phyloP scores from a whole-genome alignment of 495 filamentous ascomycete genomes.

The Penicillium simplicissimum region DNA sequence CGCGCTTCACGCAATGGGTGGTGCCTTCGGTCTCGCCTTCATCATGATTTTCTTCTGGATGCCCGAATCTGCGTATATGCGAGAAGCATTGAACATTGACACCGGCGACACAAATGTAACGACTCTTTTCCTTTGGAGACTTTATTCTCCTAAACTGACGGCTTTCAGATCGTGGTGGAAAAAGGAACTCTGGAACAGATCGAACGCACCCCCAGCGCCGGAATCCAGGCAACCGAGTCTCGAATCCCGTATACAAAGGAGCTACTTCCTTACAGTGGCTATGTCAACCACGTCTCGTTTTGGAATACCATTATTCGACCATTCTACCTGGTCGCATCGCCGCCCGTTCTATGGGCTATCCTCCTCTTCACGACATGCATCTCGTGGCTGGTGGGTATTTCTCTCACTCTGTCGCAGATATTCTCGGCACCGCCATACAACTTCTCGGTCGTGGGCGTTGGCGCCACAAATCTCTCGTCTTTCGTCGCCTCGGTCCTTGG shows the following conservation, averaged over 20 bases:
- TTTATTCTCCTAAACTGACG: neutral
- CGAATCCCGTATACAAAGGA: slow-evolving; percentile 27
- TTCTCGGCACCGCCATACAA: slow-evolving; percentile 50
- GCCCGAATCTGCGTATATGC: slow-evolving; percentile 42
- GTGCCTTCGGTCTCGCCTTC: slow-evolving; percentile 37
- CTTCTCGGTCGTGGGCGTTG: slow-evolving; percentile 45
- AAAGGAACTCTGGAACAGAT: slow-evolving; percentile 31
- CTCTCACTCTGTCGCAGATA: slow-evolving; percentile 45
- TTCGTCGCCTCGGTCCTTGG: slow-evolving; percentile 44
- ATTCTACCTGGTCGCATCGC: slow-evolving; percentile 44
- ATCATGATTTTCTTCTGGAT: slow-evolving; percentile 47
- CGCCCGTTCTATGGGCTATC: slow-evolving; percentile 43
- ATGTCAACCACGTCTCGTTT: slow-evolving; percentile 37
- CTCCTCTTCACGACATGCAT: slow-evolving; percentile 47
- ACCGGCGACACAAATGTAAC: slow-evolving; percentile 30
- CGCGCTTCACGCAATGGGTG: slow-evolving; percentile 42
- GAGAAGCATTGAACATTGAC: slow-evolving; percentile 41
- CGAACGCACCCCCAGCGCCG: slow-evolving; percentile 20
- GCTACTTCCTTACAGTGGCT: slow-evolving; percentile 41
- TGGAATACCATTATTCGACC: slow-evolving; percentile 44
- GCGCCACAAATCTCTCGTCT: slow-evolving; percentile 42
- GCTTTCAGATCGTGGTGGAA: slow-evolving; percentile 15
- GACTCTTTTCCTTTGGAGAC: neutral
- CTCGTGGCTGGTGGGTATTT: slow-evolving; percentile 49
- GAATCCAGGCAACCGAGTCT: neutral